These are phyloP conservation scores for Podila epicladia DNA, from an alignment of 192 early-diverging fungal genomes.

Conservation along the genomic window DNA sequence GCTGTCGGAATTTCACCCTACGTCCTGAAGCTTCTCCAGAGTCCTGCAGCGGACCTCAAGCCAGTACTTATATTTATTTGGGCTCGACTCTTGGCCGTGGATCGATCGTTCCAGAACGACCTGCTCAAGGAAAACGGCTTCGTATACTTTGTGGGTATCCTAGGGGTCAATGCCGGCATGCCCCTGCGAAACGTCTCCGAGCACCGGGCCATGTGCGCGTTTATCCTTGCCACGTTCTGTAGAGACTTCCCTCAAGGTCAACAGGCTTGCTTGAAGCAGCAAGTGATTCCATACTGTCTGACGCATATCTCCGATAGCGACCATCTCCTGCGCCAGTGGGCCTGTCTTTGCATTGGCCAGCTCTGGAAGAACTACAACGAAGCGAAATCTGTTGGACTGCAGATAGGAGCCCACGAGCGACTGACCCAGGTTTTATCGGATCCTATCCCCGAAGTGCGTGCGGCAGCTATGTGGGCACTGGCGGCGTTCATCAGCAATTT, in stretches of 20 bases:
- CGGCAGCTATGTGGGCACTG: slow-evolving; percentile 83
- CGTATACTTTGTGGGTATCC: slow-evolving; percentile 91
- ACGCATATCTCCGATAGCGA: slow-evolving; percentile 77
- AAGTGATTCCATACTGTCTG: slow-evolving; percentile 72
- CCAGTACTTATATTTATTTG: slow-evolving; percentile 97
- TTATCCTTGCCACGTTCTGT: slow-evolving; percentile 95
- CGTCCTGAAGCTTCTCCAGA: slow-evolving; percentile 93
- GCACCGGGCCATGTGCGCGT: slow-evolving; percentile 94
- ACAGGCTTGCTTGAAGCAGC: slow-evolving; percentile 79
- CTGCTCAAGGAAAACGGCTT: slow-evolving; percentile 92
- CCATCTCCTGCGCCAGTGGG: slow-evolving; percentile 88
- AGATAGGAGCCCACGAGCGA: slow-evolving; percentile 70
- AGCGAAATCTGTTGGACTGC: slow-evolving; percentile 69
- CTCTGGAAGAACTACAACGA: slow-evolving; percentile 84
- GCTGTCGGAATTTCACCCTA: slow-evolving; percentile 98
- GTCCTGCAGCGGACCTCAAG: slow-evolving; percentile 91
- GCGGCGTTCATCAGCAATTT: slow-evolving; percentile 81
- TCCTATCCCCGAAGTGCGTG: slow-evolving; percentile 82
- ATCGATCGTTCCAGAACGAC: slow-evolving; percentile 88
- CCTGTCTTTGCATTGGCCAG: slow-evolving; percentile 86
- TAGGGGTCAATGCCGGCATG: slow-evolving; percentile 78
- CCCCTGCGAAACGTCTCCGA: slow-evolving; percentile 82
- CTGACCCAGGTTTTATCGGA: slow-evolving; percentile 69
- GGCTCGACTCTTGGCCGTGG: slow-evolving; percentile 95
- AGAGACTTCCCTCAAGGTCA: slow-evolving; percentile 85